These are phyloP conservation scores for Craterostigma plantagineum DNA, from an alignment of 257 asterid species.

Conservation along the genomic window DNA sequence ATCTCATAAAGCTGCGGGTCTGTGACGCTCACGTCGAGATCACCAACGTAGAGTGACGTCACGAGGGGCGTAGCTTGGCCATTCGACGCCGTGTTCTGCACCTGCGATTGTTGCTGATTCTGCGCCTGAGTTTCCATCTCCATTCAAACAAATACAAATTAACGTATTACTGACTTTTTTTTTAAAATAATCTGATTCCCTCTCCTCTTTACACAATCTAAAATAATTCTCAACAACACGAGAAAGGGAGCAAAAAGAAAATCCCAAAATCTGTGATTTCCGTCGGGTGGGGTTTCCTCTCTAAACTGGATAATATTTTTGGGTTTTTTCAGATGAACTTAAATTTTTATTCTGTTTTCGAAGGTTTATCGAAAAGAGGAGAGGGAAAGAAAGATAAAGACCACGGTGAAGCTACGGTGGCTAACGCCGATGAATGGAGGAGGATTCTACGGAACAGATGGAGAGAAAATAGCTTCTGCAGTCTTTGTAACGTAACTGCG, in stretches of 20 bases:
- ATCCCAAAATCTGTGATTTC: too few relatives aligned
- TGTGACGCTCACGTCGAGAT: constrained; percentile 58
- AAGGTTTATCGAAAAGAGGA: constrained; percentile 24
- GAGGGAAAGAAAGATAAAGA: constrained; percentile 33
- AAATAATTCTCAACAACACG: too few relatives aligned
- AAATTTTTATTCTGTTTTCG: constrained; percentile 4
- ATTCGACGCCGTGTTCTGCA: constrained; percentile 19
- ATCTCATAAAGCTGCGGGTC: constrained; percentile 80
- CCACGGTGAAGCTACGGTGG: constrained; percentile 37
- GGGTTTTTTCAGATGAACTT: neutral
- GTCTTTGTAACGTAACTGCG: constrained; percentile 12
- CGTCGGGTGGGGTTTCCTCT: constrained; percentile 11
- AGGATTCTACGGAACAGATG: constrained; percentile 1
- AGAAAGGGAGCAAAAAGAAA: too few relatives aligned
- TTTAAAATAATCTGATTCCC: constrained; percentile 19
- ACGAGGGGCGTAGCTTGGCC: constrained; percentile 34
- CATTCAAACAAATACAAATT: constrained; percentile 10
- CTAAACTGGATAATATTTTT: constrained; percentile 14
- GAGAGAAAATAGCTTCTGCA: constrained; percentile 7
- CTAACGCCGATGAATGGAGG: constrained; percentile 15
- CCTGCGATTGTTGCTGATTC: constrained; percentile 48
- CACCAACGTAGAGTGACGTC: constrained; percentile 85
- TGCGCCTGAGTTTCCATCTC: constrained; percentile 77
- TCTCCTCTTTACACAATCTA: constrained; percentile 1
- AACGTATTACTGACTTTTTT: constrained; percentile 7